Evolutionary conservation across 169 alveolate species (phyloP), one percentile per base, ranked within the genome.

Genomic region (Miamiensis avidus): DNA sequence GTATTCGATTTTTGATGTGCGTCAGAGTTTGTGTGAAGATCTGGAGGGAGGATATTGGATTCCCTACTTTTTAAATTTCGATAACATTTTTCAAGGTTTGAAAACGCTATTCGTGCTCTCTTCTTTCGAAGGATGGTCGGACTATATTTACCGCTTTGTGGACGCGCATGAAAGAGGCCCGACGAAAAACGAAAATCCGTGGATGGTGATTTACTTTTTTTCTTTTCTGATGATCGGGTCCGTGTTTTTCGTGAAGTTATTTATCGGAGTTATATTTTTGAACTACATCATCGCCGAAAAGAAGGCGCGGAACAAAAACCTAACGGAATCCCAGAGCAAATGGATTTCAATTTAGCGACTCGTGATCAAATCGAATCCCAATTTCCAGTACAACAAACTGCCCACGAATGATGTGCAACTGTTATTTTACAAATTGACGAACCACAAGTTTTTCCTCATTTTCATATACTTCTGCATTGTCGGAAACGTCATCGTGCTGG

Each of bases 71-170:
- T 75, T 16, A 73, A 94, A 94, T 79, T 96, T 92, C 76, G 98
- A 96, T 84, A 94, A 94, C 85, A 93, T 93, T 65, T 82, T 91
- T 49, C 83, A 84, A n/a, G 95, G 95, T 0, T 91, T 95, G 92
- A 69, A 93, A 1, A 90, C 97, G 27, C 90, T 94, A 32, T 95
- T 96, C 83, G 92, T 90, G 33, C 87, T 95, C 34, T 91, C 97
- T 34, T 93, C 98, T 33, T 82, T 94, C 25, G 98, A 96, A 89
- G 94, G 90, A 30, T 96, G 98, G 97, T 95, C 96, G 20, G 91
- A 91, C 84, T 84, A 83, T 31, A 87, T 94, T 92, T 91, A 83
- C 85, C 77, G 84, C 64, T 93, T 92, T 34, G 88, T 92, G 26
- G 97, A 94, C 85, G 88, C 88, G 0, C 76, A 29, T 34, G 93